These are phyloP conservation scores for Phascolomyces articulosus DNA, from an alignment of 371 early-diverging fungal genomes.

Conservation along the genomic window DNA sequence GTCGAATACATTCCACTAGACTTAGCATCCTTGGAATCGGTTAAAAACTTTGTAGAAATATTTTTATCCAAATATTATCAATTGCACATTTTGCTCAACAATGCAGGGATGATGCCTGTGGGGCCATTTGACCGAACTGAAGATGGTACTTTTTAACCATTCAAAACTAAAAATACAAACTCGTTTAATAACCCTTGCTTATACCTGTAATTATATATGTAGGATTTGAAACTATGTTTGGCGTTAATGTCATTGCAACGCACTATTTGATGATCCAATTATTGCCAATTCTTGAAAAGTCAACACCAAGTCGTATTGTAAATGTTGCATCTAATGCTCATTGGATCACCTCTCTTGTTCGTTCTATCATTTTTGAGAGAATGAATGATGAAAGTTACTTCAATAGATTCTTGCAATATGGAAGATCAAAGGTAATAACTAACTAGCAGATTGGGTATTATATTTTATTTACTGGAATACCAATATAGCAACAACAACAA, in stretches of 20 bases:
- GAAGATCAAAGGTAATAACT: constrained; percentile 19
- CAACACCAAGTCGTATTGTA: constrained; percentile 60
- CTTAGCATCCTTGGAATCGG: constrained; percentile 55
- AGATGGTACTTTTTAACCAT: constrained; percentile 53
- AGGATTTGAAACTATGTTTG: constrained; percentile 38
- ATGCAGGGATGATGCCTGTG: constrained; percentile 70
- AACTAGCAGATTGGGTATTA: constrained; percentile 23
- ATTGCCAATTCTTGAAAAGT: constrained; percentile 60
- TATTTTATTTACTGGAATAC: constrained; percentile 34
- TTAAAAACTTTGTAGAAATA: constrained; percentile 54
- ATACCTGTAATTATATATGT: neutral
- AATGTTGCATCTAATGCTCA: constrained; percentile 55
- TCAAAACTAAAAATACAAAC: too few relatives aligned
- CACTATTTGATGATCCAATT: constrained; percentile 69
- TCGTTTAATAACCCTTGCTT: too few relatives aligned
- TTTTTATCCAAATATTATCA: constrained; percentile 48
- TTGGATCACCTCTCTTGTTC: constrained; percentile 10
- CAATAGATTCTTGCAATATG: constrained; percentile 20
- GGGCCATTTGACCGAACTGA: constrained; percentile 61
- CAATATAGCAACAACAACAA: too few relatives aligned
- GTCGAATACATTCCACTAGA: constrained; percentile 63
- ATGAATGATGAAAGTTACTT: constrained; percentile 48
- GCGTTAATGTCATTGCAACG: constrained; percentile 79
- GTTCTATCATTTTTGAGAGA: constrained; percentile 30
- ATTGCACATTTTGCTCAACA: constrained; percentile 68